Percentiles rank a stretch among this genome's conserved stretches.
Evolutionary conservation across 371 early-diverging fungal species (phyloP).

Genomic region (Mortierella sp.): DNA sequence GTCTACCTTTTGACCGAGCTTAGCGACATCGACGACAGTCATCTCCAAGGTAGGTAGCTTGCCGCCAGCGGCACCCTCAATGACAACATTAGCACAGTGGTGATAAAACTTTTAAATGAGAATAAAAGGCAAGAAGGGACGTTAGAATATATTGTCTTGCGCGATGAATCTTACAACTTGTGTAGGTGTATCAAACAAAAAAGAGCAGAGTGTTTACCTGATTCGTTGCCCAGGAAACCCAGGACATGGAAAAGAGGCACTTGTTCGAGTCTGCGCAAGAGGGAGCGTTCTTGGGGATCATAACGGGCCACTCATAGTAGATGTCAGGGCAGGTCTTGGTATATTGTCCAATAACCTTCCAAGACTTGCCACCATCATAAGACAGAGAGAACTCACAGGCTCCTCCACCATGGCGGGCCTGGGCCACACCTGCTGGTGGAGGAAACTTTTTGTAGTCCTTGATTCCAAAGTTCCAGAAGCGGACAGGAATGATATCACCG

Average conservation of each 20-base stretch:
- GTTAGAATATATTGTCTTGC: neutral
- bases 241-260: constrained; percentile 50
- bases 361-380: constrained; percentile 71
- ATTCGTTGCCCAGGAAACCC: constrained; percentile 32
- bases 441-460: constrained; percentile 26
- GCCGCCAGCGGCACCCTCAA: constrained; percentile 14
- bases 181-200: neutral
- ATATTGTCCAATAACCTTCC: constrained; percentile 67
- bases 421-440: constrained; percentile 9
- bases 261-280: constrained; percentile 38
- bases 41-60: constrained; percentile 34
- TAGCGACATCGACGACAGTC: constrained; percentile 40
- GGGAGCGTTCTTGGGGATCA: constrained; percentile 49
- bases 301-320: constrained; percentile 51
- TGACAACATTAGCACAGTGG: constrained; percentile 50
- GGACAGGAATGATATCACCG: constrained; percentile 48
- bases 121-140: neutral
- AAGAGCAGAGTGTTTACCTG: constrained; percentile 17
- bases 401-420: constrained; percentile 68
- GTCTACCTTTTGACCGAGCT: constrained; percentile 6
- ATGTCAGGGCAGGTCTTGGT: constrained; percentile 59
- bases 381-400: constrained; percentile 79
- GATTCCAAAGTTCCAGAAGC: constrained; percentile 47
- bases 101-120: constrained; percentile 31
- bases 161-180: too few species aligned